Percentiles rank a stretch among this genome's conserved stretches.
Evolutionary conservation across 2,329 filamentous ascomycete species (phyloP).

Genomic region (Epichloe gansuensis): DNA sequence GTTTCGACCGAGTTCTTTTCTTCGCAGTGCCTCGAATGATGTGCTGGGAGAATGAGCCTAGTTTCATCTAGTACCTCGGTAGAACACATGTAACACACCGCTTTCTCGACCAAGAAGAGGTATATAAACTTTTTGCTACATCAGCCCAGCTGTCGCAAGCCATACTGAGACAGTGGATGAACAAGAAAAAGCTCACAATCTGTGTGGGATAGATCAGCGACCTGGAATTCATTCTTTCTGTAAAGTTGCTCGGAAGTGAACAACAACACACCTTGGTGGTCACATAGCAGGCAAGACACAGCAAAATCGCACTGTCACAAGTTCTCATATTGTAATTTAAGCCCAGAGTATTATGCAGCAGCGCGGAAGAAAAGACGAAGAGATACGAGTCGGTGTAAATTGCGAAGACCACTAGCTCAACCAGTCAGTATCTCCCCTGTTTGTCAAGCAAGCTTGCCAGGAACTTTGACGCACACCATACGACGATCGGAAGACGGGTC

Average conservation of each 20-base stretch:
- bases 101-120: constrained; percentile 51
- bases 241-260: not conserved
- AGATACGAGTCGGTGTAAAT: constrained; percentile 48
- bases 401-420: constrained; percentile 38
- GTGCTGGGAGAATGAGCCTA: constrained; percentile 25
- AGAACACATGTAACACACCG: constrained; percentile 25
- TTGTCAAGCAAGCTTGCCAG: no score
- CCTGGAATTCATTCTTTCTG: not conserved
- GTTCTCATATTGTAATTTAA: constrained; percentile 36
- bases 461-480: constrained; percentile 24
- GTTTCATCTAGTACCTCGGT: not conserved
- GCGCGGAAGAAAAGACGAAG: constrained; percentile 44
- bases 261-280: constrained; percentile 41
- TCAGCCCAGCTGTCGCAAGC: not conserved
- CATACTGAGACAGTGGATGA: not conserved
- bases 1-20: constrained; percentile 38
- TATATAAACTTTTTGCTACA: constrained; percentile 38
- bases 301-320: constrained; percentile 45
- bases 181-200: constrained; percentile 16
- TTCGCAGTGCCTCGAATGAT: constrained; percentile 43
- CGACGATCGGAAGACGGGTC: constrained; percentile 27
- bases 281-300: constrained; percentile 50
- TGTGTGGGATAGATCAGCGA: constrained; percentile 5
- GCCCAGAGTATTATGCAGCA: constrained; percentile 44
- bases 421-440: no score